phyloP scores from a whole-genome alignment of 345 rosid genomes.

The Geranium brycei region DNA sequence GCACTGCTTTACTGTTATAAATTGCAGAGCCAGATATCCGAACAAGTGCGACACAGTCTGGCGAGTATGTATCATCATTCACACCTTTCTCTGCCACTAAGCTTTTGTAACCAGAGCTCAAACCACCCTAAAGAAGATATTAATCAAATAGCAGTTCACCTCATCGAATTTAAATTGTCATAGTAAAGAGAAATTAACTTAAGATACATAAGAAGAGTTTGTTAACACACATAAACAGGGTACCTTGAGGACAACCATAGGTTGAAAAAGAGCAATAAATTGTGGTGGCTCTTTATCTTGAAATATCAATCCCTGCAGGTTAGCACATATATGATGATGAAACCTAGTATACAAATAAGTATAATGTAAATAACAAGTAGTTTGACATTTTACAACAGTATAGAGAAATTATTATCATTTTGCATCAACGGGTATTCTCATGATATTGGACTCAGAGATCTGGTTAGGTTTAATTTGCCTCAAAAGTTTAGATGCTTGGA shows the following conservation, averaged over 20 bases:
- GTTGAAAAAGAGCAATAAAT: constrained; percentile 80
- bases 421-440: no score
- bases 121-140: constrained; percentile 53
- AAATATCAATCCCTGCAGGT: constrained; percentile 61
- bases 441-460: background rate
- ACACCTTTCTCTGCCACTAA: constrained; percentile 47
- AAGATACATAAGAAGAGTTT: background rate
- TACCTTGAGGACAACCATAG: constrained; percentile 91
- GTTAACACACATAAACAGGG: background rate
- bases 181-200: constrained; percentile 5
- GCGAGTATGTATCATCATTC: constrained; percentile 55
- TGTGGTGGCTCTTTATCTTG: constrained; percentile 98
- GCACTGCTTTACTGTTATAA: constrained; percentile 59
- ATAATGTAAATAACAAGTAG: background rate
- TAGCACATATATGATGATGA: background rate
- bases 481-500: no score
- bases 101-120: constrained; percentile 78
- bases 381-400: no score
- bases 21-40: constrained; percentile 64
- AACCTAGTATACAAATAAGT: background rate
- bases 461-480: background rate
- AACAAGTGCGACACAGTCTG: constrained; percentile 64
- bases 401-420: no score
- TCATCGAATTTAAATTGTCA: constrained; percentile 5
- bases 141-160: background rate